Conservation (phyloP, 306 rosid species). For the Myrica gale region DNA sequence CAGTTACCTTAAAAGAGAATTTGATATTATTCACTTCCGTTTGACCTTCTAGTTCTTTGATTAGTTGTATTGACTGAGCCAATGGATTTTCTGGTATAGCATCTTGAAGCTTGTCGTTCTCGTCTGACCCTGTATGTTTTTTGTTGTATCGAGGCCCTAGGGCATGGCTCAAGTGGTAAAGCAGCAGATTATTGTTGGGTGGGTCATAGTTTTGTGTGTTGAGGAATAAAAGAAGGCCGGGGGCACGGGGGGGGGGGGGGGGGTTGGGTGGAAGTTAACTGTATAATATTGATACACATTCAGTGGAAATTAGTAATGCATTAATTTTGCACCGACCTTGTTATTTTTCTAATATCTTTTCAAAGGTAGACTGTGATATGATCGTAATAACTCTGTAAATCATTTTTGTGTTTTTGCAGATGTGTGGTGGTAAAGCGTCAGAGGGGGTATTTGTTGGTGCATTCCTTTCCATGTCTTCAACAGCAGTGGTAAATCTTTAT, state of each 20-base stretch:
- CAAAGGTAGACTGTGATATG: neutral
- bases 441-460: conserved; percentile 92
- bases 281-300: neutral
- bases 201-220: neutral
- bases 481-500: conserved; percentile 77
- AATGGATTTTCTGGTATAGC: neutral
- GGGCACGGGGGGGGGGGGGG: too few relatives aligned
- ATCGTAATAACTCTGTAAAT: too few relatives aligned
- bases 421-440: conserved; percentile 93
- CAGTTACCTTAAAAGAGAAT: neutral
- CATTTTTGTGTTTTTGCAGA: conserved; percentile 52
- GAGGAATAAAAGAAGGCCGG: neutral
- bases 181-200: neutral
- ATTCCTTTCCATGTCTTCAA: conserved; percentile 91
- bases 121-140: conserved; percentile 21
- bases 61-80: neutral
- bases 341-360: conserved; percentile 16
- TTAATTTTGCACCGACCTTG: neutral
- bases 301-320: neutral
- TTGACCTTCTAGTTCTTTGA: neutral
- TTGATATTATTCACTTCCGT: neutral
- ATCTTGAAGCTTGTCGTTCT: conserved; percentile 12
- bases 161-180: neutral
- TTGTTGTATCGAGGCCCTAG: conserved; percentile 8
- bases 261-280: neutral